Evolutionary conservation across 2,329 filamentous ascomycete species (phyloP), one percentile per base, ranked within the genome.

Genomic region (Penicillium glabrum): DNA sequence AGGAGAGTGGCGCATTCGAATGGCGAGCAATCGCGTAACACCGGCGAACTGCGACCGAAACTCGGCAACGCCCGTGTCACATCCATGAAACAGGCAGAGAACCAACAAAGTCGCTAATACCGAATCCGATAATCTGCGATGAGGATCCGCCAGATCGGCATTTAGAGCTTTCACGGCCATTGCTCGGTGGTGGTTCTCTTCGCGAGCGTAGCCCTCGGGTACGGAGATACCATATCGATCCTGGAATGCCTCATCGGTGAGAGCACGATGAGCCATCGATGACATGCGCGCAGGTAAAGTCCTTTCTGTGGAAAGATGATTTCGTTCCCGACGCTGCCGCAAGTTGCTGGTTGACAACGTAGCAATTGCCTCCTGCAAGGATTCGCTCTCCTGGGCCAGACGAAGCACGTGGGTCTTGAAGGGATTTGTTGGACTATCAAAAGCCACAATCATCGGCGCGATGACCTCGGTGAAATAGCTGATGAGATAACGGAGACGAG

Each of bases 391-490:
- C 62, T 86, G 82, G 13, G 92, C 91, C 50, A 97, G 82, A 54
- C 86, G 86, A 57, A 96, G 81, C 54, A 97, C 86, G 69, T 96
- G 89, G 66, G 88, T 86, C 59, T 92, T 84, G 72, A 93, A 97
- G 1, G 93, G 93, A 72, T 96, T 97, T 60, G 82, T 83, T 1
- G 90, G 89, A 11, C 88, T 88, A 71, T 98, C 93, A 72, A 96
- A 92, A 64, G 92, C 90, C 50, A 97, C 92, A 75, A 97, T 90
- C 57, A 91, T 91, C 5, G 91, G 90, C 64, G 92, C 95, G 78
- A 98, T 93, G 69, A 91, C 90, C 73, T 91, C 92, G 70, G 93
- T 89, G 75, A 96, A 97, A 75, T 96, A 96, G 71, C 96, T 89
- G 79, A 97, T 89, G 70, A 96, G 88, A 75, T 89, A 96, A 63